Conservation (phyloP, 2,329 filamentous ascomycete genomes). For the Pseudogymnoascus sp. region DNA sequence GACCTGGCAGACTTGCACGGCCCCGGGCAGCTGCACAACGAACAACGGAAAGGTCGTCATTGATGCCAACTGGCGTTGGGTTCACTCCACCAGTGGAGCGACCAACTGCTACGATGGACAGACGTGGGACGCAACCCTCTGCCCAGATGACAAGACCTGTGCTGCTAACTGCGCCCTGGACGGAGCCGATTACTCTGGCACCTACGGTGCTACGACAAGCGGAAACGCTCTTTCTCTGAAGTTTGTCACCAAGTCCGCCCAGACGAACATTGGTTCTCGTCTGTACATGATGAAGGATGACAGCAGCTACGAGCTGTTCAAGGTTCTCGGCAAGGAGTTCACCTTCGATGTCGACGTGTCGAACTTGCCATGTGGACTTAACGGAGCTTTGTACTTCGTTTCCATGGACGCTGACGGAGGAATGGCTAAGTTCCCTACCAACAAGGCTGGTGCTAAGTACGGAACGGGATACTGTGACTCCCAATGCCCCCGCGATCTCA, state of each 20-base stretch:
- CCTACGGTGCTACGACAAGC: slow-evolving; percentile 46
- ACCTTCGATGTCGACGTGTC: slow-evolving; percentile 67
- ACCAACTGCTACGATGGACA: slow-evolving; percentile 36
- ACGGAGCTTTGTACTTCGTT: slow-evolving; percentile 61
- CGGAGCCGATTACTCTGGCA: slow-evolving; percentile 42
- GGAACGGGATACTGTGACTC: slow-evolving; percentile 58
- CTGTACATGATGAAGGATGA: slow-evolving; percentile 57
- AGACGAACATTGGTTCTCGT: slow-evolving; percentile 45
- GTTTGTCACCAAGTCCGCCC: slow-evolving; percentile 46
- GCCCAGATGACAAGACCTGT: slow-evolving; percentile 35
- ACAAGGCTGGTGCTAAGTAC: slow-evolving; percentile 50
- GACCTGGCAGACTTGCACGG: slow-evolving; percentile 43
- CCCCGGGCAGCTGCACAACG: slow-evolving; percentile 36
- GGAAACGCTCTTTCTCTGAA: slow-evolving; percentile 45
- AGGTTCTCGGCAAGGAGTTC: slow-evolving; percentile 59
- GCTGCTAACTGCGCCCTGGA: slow-evolving; percentile 44
- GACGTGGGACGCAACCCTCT: slow-evolving; percentile 35
- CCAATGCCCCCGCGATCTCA: slow-evolving; percentile 45
- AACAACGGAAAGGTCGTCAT: slow-evolving; percentile 41
- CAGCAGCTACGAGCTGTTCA: slow-evolving; percentile 56
- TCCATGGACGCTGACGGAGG: slow-evolving; percentile 57
- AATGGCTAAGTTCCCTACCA: slow-evolving; percentile 38
- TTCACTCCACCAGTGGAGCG: slow-evolving; percentile 39
- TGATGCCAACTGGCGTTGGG: slow-evolving; percentile 52
- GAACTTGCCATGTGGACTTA: slow-evolving; percentile 58